These are phyloP conservation scores for Penicillium macrosclerotiorum DNA, from an alignment of 495 filamentous ascomycete species.

Conservation along the genomic window DNA sequence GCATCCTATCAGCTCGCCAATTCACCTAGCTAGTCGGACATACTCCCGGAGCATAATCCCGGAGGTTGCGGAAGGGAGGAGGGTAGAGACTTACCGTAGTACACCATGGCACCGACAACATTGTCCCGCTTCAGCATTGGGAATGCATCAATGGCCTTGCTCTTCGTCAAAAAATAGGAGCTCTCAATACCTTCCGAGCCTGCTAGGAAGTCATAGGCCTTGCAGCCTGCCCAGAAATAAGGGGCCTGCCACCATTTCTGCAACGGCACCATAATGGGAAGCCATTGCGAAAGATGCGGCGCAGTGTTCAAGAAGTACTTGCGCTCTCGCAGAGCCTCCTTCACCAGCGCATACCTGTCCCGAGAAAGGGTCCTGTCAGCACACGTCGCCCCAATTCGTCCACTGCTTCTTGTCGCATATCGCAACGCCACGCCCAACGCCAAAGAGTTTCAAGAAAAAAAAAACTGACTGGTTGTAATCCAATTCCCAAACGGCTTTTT, in stretches of 20 bases:
- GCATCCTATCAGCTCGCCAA: too few species aligned
- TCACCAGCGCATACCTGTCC: slow-evolving; percentile 83
- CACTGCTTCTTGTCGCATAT: too few species aligned
- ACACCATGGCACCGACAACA: slow-evolving; percentile 87
- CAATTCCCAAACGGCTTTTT: slow-evolving; percentile 95
- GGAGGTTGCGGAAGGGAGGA: background rate
- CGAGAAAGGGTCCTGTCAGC: too few species aligned
- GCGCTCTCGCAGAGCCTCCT: slow-evolving; percentile 92
- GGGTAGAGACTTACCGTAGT: slow-evolving; percentile 65
- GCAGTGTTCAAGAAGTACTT: slow-evolving; percentile 96
- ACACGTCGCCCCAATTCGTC: too few species aligned
- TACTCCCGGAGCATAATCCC: background rate
- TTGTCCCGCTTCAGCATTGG: slow-evolving; percentile 93
- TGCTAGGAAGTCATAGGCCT: slow-evolving; percentile 91
- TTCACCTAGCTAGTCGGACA: too few species aligned
- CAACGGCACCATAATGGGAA: slow-evolving; percentile 96
- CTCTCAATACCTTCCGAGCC: slow-evolving; percentile 96
- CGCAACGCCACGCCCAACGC: too few species aligned
- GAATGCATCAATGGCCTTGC: slow-evolving; percentile 91
- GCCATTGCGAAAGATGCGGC: slow-evolving; percentile 89
- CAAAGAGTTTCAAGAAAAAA: too few species aligned
- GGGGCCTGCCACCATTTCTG: slow-evolving; percentile 97
- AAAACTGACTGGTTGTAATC: slow-evolving; percentile 79
- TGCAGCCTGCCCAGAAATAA: slow-evolving; percentile 96
- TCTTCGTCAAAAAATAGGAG: slow-evolving; percentile 93